A percentile compares a stretch with the other conserved stretches of the same genome.
phyloP scores from a whole-genome alignment of 345 rosid genomes.

The Syzygium oleosum region DNA sequence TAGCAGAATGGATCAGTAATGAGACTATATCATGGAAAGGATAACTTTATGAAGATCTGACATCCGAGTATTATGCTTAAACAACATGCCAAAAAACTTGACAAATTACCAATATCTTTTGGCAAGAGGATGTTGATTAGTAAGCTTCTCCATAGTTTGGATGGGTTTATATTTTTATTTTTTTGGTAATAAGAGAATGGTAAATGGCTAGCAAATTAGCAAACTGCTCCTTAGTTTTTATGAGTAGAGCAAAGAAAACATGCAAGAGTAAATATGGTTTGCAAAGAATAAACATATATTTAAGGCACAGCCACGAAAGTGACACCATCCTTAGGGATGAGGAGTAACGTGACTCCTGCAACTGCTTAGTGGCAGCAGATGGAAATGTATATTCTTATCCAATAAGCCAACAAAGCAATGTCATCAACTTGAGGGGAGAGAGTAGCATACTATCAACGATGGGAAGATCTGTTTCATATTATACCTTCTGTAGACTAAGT shows the following conservation, averaged over 20 bases:
- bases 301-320: not conserved
- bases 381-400: not conserved
- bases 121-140: not conserved
- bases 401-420: not conserved
- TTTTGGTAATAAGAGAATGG: not conserved
- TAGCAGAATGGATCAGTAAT: not conserved
- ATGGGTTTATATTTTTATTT: not conserved
- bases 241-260: not conserved
- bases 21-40: not conserved
- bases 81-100: not conserved
- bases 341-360: not conserved
- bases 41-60: not conserved
- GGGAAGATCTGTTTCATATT: not conserved
- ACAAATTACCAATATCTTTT: not conserved
- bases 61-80: not conserved
- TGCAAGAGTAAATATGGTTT: not conserved
- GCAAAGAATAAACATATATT: not conserved
- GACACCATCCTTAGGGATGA: not conserved
- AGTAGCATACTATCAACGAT: not conserved
- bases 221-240: not conserved
- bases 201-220: not conserved
- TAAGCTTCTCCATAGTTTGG: not conserved
- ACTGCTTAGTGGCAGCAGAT: not conserved
- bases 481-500: slow-evolving; percentile 46
- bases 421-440: not conserved